phyloP scores from a whole-genome alignment of 192 early-diverging fungal species.

The Polychytrium aggregatum region DNA sequence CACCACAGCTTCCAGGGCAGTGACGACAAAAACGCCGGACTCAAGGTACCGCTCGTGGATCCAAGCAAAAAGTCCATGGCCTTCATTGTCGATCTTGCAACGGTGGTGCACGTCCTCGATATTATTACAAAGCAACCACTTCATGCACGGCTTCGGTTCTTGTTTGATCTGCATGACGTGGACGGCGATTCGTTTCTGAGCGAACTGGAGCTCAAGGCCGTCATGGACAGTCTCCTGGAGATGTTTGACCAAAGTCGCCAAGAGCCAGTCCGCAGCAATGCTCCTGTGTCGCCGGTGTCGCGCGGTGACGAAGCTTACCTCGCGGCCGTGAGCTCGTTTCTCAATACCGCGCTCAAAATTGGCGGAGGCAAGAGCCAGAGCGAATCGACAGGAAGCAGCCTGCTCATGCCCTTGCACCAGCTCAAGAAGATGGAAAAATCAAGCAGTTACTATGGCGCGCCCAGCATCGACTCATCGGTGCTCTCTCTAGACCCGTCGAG shows the following conservation, averaged over 20 bases:
- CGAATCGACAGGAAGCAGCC: not conserved
- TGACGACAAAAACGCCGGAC: not conserved
- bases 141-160: conserved; percentile 35
- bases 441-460: too few relatives aligned
- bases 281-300: too few relatives aligned
- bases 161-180: conserved; percentile 48
- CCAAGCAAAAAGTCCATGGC: too few relatives aligned
- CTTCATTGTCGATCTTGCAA: conserved; percentile 44
- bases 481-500: too few relatives aligned
- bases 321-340: conserved; percentile 40
- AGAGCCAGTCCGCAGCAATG: too few relatives aligned
- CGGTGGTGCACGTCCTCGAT: conserved; percentile 41
- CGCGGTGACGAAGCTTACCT: conserved; percentile 41
- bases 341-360: conserved; percentile 42
- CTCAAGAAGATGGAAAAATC: not conserved
- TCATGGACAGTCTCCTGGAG: conserved; percentile 44
- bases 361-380: conserved; percentile 35
- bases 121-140: conserved; percentile 46
- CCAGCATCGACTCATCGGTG: too few relatives aligned
- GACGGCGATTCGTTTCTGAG: conserved; percentile 44
- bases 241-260: conserved; percentile 47
- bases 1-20: conserved; percentile 31
- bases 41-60: not conserved
- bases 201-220: conserved; percentile 38
- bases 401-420: too few relatives aligned